These are phyloP conservation scores for Penicillium herquei DNA, from an alignment of 495 filamentous ascomycete genomes.

Conservation along the genomic window DNA sequence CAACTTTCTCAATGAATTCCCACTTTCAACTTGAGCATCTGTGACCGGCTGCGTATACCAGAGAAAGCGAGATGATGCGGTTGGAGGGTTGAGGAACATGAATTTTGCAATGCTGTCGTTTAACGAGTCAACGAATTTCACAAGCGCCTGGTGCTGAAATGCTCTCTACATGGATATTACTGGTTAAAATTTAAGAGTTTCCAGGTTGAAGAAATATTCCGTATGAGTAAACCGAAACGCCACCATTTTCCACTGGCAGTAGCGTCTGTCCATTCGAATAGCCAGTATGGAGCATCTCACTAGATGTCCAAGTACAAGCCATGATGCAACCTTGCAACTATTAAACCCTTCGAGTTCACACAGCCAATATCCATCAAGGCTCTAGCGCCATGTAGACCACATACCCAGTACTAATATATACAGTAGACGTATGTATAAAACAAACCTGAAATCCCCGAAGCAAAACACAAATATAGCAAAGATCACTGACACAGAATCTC, in stretches of 20 bases:
- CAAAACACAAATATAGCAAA: neutral
- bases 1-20: neutral
- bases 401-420: constrained; percentile 4
- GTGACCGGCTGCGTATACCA: neutral
- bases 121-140: constrained; percentile 25
- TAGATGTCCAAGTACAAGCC: too few species aligned
- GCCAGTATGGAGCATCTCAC: too few species aligned
- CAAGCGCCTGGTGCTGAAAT: neutral
- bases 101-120: constrained; percentile 5
- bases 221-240: neutral
- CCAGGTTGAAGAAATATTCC: neutral
- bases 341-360: neutral
- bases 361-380: neutral
- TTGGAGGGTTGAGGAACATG: neutral
- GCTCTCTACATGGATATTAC: constrained; percentile 6
- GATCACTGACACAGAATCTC: too few species aligned
- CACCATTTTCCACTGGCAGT: neutral
- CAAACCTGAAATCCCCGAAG: neutral
- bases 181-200: neutral
- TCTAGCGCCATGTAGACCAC: constrained; percentile 7
- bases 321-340: too few species aligned
- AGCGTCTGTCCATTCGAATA: neutral
- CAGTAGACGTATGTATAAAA: constrained; percentile 9
- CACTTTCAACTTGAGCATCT: neutral
- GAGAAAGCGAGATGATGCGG: neutral